Evolutionary conservation across 176 grass and related monocot species (phyloP).

Genomic region (Tillandsia fasciculata): DNA sequence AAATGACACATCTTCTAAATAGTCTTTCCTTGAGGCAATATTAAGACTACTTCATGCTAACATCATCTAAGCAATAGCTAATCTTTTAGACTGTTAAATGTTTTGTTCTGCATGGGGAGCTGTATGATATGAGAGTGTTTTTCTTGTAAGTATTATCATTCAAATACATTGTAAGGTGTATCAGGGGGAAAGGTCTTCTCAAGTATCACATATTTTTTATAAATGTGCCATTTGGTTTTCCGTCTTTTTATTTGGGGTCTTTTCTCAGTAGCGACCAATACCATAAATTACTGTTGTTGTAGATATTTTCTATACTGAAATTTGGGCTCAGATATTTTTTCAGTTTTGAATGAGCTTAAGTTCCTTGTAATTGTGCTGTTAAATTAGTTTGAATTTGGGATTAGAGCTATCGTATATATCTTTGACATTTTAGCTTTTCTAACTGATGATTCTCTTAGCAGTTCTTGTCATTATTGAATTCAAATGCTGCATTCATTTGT

Average conservation of each 20-base stretch:
- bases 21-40: too few species aligned
- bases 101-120: too few species aligned
- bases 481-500: conserved; percentile 77
- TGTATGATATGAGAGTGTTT: too few species aligned
- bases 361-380: background rate
- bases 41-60: too few species aligned
- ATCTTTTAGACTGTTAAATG: too few species aligned
- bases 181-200: background rate
- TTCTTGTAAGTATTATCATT: too few species aligned
- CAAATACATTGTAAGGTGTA: too few species aligned
- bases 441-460: conserved; percentile 29
- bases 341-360: background rate
- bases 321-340: background rate
- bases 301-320: background rate
- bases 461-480: conserved; percentile 82
- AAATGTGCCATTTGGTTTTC: background rate
- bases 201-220: background rate
- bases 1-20: too few species aligned
- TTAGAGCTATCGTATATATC: background rate
- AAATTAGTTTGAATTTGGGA: background rate
- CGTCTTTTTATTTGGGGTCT: background rate
- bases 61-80: too few species aligned
- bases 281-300: background rate
- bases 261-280: background rate
- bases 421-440: background rate